These are phyloP conservation scores for Psilocybe subaeruginosa DNA, from an alignment of 768 basidiomycete species.

Conservation along the genomic window DNA sequence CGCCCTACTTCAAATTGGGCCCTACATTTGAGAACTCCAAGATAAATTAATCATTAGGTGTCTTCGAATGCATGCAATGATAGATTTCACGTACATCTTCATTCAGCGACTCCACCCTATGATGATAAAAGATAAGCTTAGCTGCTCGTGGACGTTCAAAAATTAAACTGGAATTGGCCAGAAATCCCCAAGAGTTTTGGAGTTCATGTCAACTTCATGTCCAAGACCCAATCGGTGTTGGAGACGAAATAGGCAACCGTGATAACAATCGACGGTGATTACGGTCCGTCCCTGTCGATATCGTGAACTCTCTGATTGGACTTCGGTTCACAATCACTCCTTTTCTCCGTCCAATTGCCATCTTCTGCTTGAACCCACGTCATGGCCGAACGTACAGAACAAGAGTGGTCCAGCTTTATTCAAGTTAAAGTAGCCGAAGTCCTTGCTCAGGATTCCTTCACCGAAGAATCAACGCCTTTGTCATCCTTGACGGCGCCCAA, in stretches of 20 bases:
- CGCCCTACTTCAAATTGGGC: too few species aligned
- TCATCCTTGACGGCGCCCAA: slow-evolving; percentile 26
- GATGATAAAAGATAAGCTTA: slow-evolving; percentile 32
- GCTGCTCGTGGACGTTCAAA: slow-evolving; percentile 9
- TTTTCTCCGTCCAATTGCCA: too few species aligned
- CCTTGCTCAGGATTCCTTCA: slow-evolving; percentile 9
- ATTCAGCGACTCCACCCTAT: slow-evolving; percentile 49
- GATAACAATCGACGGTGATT: neutral
- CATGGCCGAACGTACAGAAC: slow-evolving; percentile 13
- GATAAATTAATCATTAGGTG: too few species aligned
- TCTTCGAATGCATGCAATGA: too few species aligned
- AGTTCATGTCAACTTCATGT: neutral
- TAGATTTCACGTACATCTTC: too few species aligned
- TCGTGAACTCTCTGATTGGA: too few species aligned
- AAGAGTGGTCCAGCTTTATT: slow-evolving; percentile 35
- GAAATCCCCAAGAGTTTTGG: neutral
- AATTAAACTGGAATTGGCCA: neutral
- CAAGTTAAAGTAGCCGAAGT: slow-evolving; percentile 31
- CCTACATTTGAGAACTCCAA: too few species aligned
- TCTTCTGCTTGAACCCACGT: neutral
- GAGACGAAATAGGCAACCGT: neutral
- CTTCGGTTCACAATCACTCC: too few species aligned
- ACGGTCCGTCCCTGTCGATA: too few species aligned
- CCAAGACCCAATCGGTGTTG: neutral
- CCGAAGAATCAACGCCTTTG: slow-evolving; percentile 18